phyloP scores from a whole-genome alignment of 768 basidiomycete species.

The Naganishia antarctica region DNA sequence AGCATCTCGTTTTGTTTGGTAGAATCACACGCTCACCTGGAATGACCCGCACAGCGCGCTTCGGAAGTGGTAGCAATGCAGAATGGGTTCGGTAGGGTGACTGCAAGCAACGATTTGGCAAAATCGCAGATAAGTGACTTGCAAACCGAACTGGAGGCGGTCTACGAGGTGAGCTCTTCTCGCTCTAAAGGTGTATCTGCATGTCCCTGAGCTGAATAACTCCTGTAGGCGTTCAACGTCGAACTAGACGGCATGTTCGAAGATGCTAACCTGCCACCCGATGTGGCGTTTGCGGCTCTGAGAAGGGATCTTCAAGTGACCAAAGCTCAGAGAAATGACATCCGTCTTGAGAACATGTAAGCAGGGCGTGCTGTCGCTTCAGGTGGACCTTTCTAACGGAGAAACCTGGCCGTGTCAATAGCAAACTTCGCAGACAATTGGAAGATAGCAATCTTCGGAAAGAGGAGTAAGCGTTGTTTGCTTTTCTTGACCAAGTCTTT shows the following conservation, averaged over 20 bases:
- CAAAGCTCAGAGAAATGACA: slow-evolving; percentile 69
- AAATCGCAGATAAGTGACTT: slow-evolving; percentile 71
- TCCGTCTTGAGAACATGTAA: slow-evolving; percentile 74
- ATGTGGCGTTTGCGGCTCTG: slow-evolving; percentile 78
- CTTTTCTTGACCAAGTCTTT: too few species aligned
- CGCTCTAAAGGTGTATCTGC: background rate
- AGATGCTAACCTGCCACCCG: slow-evolving; percentile 71
- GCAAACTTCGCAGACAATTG: slow-evolving; percentile 65
- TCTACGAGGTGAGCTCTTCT: slow-evolving; percentile 68
- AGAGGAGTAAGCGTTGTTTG: slow-evolving; percentile 60
- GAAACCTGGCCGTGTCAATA: slow-evolving; percentile 42
- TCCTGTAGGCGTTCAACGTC: slow-evolving; percentile 78
- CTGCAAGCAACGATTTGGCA: slow-evolving; percentile 71
- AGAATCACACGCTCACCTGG: background rate
- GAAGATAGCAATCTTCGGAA: slow-evolving; percentile 68
- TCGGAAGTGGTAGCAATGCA: background rate
- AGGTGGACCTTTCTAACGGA: slow-evolving; percentile 19
- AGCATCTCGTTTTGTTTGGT: background rate
- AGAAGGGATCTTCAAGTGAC: slow-evolving; percentile 65
- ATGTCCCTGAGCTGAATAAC: background rate
- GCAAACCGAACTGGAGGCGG: slow-evolving; percentile 81
- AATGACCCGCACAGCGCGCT: background rate
- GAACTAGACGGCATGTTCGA: slow-evolving; percentile 88
- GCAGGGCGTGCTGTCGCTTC: slow-evolving; percentile 42
- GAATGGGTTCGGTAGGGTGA: slow-evolving; percentile 35